Evolutionary conservation across 352 stramenopile species (phyloP).

Genomic region (Globisporangium mamillatum): DNA sequence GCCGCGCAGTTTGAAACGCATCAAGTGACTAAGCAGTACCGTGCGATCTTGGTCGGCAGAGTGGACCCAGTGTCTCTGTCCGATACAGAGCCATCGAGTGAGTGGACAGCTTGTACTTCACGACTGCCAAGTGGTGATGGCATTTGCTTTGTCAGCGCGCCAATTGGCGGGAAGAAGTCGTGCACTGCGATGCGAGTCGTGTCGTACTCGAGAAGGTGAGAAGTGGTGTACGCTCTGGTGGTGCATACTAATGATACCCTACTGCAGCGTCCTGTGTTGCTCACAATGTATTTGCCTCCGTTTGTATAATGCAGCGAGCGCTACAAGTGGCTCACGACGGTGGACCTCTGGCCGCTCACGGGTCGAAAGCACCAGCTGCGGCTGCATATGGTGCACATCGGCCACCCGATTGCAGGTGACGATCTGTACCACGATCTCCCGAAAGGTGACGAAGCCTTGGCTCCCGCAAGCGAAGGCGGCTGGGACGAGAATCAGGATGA

Average conservation of each 20-base stretch:
- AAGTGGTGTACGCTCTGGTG: not conserved
- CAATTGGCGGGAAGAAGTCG: slow-evolving; percentile 28
- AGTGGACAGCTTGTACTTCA: not conserved
- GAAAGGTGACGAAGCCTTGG: not conserved
- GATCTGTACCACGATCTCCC: slow-evolving; percentile 49
- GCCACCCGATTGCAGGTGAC: slow-evolving; percentile 65
- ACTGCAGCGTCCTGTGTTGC: not conserved
- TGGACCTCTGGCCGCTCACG: slow-evolving; percentile 67
- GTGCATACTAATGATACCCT: not conserved
- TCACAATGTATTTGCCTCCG: not conserved
- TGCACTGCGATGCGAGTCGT: slow-evolving; percentile 32
- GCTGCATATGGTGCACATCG: slow-evolving; percentile 50
- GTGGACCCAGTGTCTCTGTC: slow-evolving; percentile 5
- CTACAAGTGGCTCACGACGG: slow-evolving; percentile 59
- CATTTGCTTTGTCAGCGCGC: slow-evolving; percentile 23
- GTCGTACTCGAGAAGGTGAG: slow-evolving; percentile 34
- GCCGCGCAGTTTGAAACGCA: slow-evolving; percentile 47
- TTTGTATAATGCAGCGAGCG: slow-evolving; percentile 23
- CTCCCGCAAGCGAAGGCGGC: not conserved
- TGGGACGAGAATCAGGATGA: not conserved
- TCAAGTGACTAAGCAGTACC: slow-evolving; percentile 46
- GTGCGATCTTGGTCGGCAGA: slow-evolving; percentile 46
- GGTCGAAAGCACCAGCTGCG: slow-evolving; percentile 70
- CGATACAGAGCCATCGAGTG: not conserved
- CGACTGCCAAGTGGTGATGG: slow-evolving; percentile 6